Conservation (phyloP, 2,329 filamentous ascomycete genomes). For the Pseudocercospora cruenta region DNA sequence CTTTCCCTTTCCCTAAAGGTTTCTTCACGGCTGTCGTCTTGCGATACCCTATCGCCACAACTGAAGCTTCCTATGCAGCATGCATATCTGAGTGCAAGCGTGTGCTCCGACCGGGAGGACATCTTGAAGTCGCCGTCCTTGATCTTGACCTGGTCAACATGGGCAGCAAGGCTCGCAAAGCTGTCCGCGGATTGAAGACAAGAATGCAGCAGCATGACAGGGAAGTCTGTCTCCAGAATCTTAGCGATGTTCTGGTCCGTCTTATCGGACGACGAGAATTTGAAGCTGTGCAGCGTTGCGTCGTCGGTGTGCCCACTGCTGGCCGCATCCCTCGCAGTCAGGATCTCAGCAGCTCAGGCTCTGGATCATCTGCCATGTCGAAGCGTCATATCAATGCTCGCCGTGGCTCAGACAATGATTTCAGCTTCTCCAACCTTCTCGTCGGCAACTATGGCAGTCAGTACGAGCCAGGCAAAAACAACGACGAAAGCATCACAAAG, state of each 20-base stretch:
- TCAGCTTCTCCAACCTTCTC: constrained; percentile 36
- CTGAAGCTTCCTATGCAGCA: constrained; percentile 70
- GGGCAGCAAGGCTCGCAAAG: constrained; percentile 70
- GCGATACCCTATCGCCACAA: constrained; percentile 72
- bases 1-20: constrained; percentile 74
- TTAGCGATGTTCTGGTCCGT: constrained; percentile 62
- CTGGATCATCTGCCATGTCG: constrained; percentile 28
- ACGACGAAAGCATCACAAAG: constrained; percentile 84
- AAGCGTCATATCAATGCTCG: constrained; percentile 2
- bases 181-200: constrained; percentile 73
- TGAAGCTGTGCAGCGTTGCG: constrained; percentile 71
- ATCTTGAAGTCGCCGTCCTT: constrained; percentile 76
- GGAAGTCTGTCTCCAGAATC: constrained; percentile 61
- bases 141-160: constrained; percentile 83
- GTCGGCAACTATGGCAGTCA: constrained; percentile 55
- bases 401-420: neutral
- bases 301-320: constrained; percentile 75
- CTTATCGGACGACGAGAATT: constrained; percentile 72
- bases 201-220: constrained; percentile 65
- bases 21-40: constrained; percentile 78
- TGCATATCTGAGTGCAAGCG: constrained; percentile 75
- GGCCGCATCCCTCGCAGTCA: constrained; percentile 48
- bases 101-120: constrained; percentile 76
- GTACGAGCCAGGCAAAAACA: constrained; percentile 39
- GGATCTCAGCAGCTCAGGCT: constrained; percentile 37